Evolutionary conservation across 2,329 filamentous ascomycete species (phyloP).

Genomic region (Intubia oerlemansii): DNA sequence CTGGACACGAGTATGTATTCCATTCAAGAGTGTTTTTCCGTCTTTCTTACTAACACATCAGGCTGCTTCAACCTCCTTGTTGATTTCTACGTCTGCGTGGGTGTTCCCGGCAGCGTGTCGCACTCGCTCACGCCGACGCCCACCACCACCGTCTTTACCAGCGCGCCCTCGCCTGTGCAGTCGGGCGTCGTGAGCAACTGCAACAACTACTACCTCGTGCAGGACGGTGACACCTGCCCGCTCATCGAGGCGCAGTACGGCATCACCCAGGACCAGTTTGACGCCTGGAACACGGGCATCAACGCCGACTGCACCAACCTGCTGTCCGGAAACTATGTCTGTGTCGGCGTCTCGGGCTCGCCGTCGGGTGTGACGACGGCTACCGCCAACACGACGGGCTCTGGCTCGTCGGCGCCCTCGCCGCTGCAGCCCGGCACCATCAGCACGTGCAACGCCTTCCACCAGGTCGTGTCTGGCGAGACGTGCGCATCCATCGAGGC

Average conservation of each 20-base stretch:
- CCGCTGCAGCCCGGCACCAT: constrained; percentile 6
- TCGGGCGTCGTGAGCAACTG: constrained; percentile 1
- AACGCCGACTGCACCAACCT: constrained; percentile 6
- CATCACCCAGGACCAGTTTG: constrained; percentile 5
- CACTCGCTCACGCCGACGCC: no score
- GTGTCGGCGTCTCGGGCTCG: constrained; percentile 6
- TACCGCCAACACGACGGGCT: not conserved
- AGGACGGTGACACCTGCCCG: constrained; percentile 1
- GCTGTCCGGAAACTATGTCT: not conserved
- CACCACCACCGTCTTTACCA: no score
- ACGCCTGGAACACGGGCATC: constrained; percentile 7
- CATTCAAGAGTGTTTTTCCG: no score
- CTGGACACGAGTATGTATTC: no score
- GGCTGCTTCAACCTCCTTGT: no score
- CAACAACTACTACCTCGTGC: constrained; percentile 3
- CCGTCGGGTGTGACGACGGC: not conserved
- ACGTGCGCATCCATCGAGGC: constrained; percentile 11
- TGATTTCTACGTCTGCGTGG: no score
- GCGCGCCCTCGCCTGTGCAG: no score
- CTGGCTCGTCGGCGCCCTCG: not conserved
- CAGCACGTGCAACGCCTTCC: constrained; percentile 12
- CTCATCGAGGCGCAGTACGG: not conserved
- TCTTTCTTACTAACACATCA: no score
- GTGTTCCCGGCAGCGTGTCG: no score
- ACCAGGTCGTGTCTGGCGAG: constrained; percentile 13